Evolutionary conservation across 768 basidiomycete genomes (phyloP).

Genomic region (Hericium alpestre): DNA sequence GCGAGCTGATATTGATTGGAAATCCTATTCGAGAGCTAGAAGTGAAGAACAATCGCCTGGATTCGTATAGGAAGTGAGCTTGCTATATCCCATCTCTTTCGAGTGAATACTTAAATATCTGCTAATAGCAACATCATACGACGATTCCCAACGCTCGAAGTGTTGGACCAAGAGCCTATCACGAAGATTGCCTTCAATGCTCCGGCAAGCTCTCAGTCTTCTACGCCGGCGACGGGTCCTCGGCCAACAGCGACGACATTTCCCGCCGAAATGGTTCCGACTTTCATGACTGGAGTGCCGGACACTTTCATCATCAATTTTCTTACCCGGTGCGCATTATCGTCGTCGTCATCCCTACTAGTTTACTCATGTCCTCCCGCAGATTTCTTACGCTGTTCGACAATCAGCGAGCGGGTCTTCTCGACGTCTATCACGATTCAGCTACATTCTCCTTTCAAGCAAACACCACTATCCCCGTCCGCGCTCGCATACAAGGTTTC

Average conservation of each 20-base stretch:
- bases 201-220: constrained; percentile 40
- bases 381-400: constrained; percentile 88
- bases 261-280: constrained; percentile 62
- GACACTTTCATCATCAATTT: constrained; percentile 61
- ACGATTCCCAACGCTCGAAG: constrained; percentile 71
- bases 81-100: background rate
- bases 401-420: constrained; percentile 52
- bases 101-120: constrained; percentile 2
- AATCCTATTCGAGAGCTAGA: constrained; percentile 66
- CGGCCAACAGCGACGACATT: constrained; percentile 59
- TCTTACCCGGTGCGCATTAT: constrained; percentile 51
- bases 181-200: constrained; percentile 73
- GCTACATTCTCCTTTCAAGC: constrained; percentile 89
- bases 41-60: constrained; percentile 42
- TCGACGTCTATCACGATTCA: constrained; percentile 66
- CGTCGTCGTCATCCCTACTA: too few species aligned
- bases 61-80: constrained; percentile 60
- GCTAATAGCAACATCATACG: constrained; percentile 60
- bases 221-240: constrained; percentile 23
- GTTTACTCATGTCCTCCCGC: background rate
- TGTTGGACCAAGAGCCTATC: constrained; percentile 77
- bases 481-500: constrained; percentile 64
- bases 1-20: constrained; percentile 64
- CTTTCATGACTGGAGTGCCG: constrained; percentile 70
- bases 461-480: constrained; percentile 72